These are phyloP conservation scores for Pythium aristosporum DNA, from an alignment of 352 stramenopile species.

Conservation along the genomic window DNA sequence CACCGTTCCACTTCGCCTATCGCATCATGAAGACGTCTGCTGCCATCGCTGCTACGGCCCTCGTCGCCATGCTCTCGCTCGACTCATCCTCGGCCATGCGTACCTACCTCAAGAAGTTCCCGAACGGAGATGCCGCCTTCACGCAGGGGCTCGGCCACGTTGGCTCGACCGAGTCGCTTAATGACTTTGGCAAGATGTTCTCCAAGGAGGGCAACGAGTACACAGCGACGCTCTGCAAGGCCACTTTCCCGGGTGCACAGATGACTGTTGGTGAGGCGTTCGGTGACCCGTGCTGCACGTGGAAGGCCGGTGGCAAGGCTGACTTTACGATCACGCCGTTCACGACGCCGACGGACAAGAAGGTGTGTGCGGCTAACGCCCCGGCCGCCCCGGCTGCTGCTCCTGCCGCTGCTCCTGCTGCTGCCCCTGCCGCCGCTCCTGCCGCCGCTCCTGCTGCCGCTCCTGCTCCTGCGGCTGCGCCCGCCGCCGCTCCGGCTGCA, in stretches of 20 bases:
- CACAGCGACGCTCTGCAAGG: slow-evolving; percentile 34
- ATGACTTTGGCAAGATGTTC: slow-evolving; percentile 37
- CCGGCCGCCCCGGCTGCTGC: neutral
- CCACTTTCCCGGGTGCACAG: slow-evolving; percentile 31
- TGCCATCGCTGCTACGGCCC: slow-evolving; percentile 42
- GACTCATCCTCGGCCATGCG: slow-evolving; percentile 40
- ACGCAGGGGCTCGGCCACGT: slow-evolving; percentile 15
- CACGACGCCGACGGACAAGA: neutral
- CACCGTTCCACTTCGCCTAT: neutral
- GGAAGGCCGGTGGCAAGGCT: slow-evolving; percentile 8
- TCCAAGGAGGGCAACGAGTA: neutral
- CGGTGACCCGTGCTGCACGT: neutral
- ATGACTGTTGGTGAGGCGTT: slow-evolving; percentile 54
- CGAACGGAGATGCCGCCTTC: slow-evolving; percentile 31
- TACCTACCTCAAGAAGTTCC: slow-evolving; percentile 36
- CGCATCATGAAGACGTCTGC: slow-evolving; percentile 66
- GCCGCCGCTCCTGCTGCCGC: neutral
- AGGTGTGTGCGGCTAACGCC: neutral
- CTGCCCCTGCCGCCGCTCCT: neutral
- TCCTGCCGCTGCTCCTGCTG: neutral
- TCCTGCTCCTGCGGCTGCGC: no score
- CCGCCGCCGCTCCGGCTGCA: neutral
- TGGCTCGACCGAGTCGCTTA: no score
- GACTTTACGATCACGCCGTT: slow-evolving; percentile 14
- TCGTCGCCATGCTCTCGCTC: slow-evolving; percentile 65